Evolutionary conservation across 2,329 filamentous ascomycete genomes (phyloP), one percentile per base, ranked within the genome.

Genomic region (Didymellaceae sp.): DNA sequence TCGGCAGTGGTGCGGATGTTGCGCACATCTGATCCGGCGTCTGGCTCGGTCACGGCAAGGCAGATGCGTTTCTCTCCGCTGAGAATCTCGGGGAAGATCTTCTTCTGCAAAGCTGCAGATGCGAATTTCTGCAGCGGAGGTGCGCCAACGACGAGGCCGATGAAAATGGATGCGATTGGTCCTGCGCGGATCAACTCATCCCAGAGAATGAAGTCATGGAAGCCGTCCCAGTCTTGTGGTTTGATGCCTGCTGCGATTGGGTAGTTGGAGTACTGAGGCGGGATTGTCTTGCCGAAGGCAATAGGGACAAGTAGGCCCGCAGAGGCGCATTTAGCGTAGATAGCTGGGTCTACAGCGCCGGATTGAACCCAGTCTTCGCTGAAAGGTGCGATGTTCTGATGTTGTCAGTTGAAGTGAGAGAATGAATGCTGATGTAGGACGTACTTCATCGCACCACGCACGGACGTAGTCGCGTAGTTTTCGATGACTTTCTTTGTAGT

Each of bases 231-330:
- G 35, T 73, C 68, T 22, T 58, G 57, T 5, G 66, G 42, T 4
- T 55, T 54, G 35, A 72, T 66, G 1, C 85, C 85, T 0, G 84
- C 76, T 37, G 90, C 83, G 61, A 75, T 72, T 11, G 61, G 61
- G 41, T 67, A 67, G 17, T 57, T 33, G 13, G 61, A 50, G 60
- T 62, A 69, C 30, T 66, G 56, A 6, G 51, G 38, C 1, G 66
- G 66, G 16, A 68, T 68, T 6, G 59, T 43, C 30, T 68, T 68
- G 28, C 66, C 66, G 5, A 62, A 66, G 5, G 66, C 63, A 20
- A 69, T 69, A 20, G 65, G 66, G 8, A 69, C 59, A n/a, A 67
- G 60, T 13, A 69, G 57, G 20, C 65, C 66, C 3, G 63, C 63
- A 48, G 59, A 38, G 6, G 66, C 66, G 47, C 65, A 68, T 52